Base-by-base conservation (phyloP, 805 yeast species). In the Priceomyces carsonii region DNA sequence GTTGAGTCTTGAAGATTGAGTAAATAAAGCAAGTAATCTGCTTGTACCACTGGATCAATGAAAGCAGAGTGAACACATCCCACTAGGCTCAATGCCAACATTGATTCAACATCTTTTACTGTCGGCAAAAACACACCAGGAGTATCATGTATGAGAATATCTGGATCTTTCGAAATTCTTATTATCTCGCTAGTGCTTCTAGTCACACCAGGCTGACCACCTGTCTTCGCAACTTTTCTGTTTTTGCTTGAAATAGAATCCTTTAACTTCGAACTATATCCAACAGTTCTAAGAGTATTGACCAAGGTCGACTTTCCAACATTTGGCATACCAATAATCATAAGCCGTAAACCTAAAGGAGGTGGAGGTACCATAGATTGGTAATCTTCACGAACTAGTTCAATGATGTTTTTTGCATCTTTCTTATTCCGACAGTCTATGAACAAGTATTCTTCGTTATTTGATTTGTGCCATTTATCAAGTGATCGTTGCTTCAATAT, bases 311-410 rank as follows among this genome's bases (percentile, higher is more conserved):
- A 85, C 59, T 93, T 93, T 0, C 99, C 99, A n/a, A 89, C 95
- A 55, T 93, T 93, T 1, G 99, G 99, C 93, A 93, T 85, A 0
- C 99, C 99, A 5, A 83, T 80, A 29, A 91, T 77, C 68, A 90
- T 68, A 38, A 85, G 59, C 15, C 89, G 61, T 31, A 85, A 64
- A 0, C 98, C 98, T 40, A 89, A 59, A 0, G 97, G 96, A 0
- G 96, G 95, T 1, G 81, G 77, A 0, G 91, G 87, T 13, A 56
- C 58, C 71, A 79, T 65, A 3, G 54, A 43, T 18, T 57, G 43
- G 47, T 75, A 72, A 34, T 63, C 61, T 34, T 71, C 67, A 23
- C 66, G 67, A 3, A 86, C 63, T 8, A 67, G 48, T 7, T 73
- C 67, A 10, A 85, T 61, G 3, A 90, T 55, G 27, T 61, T 58